phyloP scores from a whole-genome alignment of 768 basidiomycete genomes.

The Boletus subparvulus region DNA sequence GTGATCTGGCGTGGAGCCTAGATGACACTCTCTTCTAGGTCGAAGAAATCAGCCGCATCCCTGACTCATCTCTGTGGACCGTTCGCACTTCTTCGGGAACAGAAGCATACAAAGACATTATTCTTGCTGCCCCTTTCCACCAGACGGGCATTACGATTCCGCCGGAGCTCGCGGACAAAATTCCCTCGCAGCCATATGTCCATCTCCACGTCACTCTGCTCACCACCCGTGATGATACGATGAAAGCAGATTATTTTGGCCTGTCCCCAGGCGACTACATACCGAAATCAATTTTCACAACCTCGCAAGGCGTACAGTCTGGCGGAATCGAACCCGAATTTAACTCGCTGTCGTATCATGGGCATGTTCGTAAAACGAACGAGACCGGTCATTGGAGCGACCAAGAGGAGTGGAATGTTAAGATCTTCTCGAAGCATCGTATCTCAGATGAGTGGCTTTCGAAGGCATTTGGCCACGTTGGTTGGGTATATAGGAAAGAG shows the following conservation, averaged over 20 bases:
- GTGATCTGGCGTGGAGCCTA: background rate
- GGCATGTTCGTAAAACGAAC: slow-evolving; percentile 40
- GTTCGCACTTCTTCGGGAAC: slow-evolving; percentile 49
- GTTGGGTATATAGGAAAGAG: slow-evolving; percentile 84
- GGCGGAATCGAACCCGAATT: slow-evolving; percentile 71
- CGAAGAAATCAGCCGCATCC: slow-evolving; percentile 45
- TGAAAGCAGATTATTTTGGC: slow-evolving; percentile 70
- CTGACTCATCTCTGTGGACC: slow-evolving; percentile 50
- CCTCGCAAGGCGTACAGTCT: slow-evolving; percentile 56
- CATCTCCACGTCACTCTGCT: slow-evolving; percentile 87
- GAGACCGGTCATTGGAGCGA: slow-evolving; percentile 22
- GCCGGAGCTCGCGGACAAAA: slow-evolving; percentile 44
- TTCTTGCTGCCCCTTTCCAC: slow-evolving; percentile 87
- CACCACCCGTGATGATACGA: slow-evolving; percentile 64
- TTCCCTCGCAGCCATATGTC: slow-evolving; percentile 75
- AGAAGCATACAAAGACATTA: slow-evolving; percentile 64
- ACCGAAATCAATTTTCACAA: slow-evolving; percentile 73
- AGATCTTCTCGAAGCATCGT: slow-evolving; percentile 75
- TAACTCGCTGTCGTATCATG: slow-evolving; percentile 84
- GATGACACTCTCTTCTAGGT: slow-evolving; percentile 40
- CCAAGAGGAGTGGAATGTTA: slow-evolving; percentile 65
- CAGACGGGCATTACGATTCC: slow-evolving; percentile 59
- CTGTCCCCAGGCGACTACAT: slow-evolving; percentile 43
- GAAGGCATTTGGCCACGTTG: slow-evolving; percentile 65
- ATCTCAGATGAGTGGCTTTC: slow-evolving; percentile 71